Evolutionary conservation across 768 basidiomycete species (phyloP).

Genomic region (Termitomyces sp.): DNA sequence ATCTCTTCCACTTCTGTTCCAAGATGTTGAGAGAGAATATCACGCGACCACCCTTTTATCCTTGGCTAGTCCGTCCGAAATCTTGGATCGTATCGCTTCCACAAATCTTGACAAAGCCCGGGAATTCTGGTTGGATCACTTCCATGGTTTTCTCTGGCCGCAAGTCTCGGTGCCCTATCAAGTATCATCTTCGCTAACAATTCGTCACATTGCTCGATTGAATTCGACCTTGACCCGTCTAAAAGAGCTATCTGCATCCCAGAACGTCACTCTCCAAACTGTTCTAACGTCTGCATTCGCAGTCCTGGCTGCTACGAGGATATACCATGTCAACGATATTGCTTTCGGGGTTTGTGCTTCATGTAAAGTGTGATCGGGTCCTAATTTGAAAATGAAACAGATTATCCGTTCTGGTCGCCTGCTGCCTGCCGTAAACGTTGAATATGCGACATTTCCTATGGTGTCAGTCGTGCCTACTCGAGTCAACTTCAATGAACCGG

Average conservation of each 20-base stretch:
- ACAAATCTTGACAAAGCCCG: slow-evolving; percentile 18
- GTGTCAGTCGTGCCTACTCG: slow-evolving; percentile 27
- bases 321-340: slow-evolving; percentile 24
- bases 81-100: slow-evolving; percentile 21
- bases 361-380: neutral
- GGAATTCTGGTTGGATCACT: slow-evolving; percentile 24
- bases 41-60: slow-evolving; percentile 1
- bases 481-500: slow-evolving; percentile 17
- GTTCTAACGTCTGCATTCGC: slow-evolving; percentile 26
- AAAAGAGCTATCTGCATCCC: slow-evolving; percentile 20
- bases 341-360: slow-evolving; percentile 27
- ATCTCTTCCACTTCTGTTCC: slow-evolving; percentile 24
- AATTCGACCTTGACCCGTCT: slow-evolving; percentile 17
- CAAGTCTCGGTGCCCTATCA: slow-evolving; percentile 2
- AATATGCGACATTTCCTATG: slow-evolving; percentile 23
- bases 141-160: slow-evolving; percentile 22
- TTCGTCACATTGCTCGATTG: slow-evolving; percentile 14
- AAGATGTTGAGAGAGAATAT: slow-evolving; percentile 23
- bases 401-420: slow-evolving; percentile 30
- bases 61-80: slow-evolving; percentile 12
- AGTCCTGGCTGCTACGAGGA: slow-evolving; percentile 16
- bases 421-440: slow-evolving; percentile 24
- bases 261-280: slow-evolving; percentile 27
- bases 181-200: slow-evolving; percentile 1
- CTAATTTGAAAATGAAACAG: slow-evolving; percentile 11